Conservation (phyloP, 192 early-diverging fungal species). For the Backusella westeae region DNA sequence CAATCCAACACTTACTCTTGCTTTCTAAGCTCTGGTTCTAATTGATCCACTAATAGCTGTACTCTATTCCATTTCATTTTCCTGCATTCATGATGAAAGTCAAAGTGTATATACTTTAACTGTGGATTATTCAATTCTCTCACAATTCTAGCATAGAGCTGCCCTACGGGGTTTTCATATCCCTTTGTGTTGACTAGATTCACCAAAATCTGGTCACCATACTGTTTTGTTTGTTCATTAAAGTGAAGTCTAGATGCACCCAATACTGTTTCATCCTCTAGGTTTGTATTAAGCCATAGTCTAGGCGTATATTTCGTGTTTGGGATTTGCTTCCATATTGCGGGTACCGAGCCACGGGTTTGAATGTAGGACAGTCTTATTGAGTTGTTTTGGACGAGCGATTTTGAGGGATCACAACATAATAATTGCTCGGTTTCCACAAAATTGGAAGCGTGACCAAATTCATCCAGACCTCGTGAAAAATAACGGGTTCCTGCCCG, state of each 20-base stretch:
- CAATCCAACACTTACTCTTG: conserved; percentile 36
- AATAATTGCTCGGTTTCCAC: conserved; percentile 97
- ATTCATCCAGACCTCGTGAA: conserved; percentile 85
- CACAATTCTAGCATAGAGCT: conserved; percentile 68
- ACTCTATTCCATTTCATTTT: conserved; percentile 94
- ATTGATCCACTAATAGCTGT: conserved; percentile 72
- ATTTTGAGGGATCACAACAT: conserved; percentile 53
- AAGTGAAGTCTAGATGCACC: conserved; percentile 69
- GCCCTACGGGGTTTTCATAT: conserved; percentile 82
- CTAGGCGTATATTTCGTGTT: conserved; percentile 89
- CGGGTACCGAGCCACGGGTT: conserved; percentile 90
- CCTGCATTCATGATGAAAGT: conserved; percentile 95
- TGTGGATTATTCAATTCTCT: conserved; percentile 50
- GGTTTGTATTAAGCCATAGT: conserved; percentile 65
- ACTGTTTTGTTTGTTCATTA: conserved; percentile 59
- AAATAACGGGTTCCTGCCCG: conserved; percentile 91
- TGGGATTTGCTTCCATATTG: conserved; percentile 91
- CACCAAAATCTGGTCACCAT: conserved; percentile 80
- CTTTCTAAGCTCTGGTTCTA: conserved; percentile 59
- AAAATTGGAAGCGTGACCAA: conserved; percentile 94
- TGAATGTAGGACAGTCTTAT: conserved; percentile 76
- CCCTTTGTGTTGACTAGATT: conserved; percentile 95
- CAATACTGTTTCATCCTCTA: background rate
- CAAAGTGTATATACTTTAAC: conserved; percentile 82
- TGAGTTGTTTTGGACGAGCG: conserved; percentile 21